These are phyloP conservation scores for Aspergillus haitiensis DNA, from an alignment of 495 filamentous ascomycete species.

Conservation along the genomic window DNA sequence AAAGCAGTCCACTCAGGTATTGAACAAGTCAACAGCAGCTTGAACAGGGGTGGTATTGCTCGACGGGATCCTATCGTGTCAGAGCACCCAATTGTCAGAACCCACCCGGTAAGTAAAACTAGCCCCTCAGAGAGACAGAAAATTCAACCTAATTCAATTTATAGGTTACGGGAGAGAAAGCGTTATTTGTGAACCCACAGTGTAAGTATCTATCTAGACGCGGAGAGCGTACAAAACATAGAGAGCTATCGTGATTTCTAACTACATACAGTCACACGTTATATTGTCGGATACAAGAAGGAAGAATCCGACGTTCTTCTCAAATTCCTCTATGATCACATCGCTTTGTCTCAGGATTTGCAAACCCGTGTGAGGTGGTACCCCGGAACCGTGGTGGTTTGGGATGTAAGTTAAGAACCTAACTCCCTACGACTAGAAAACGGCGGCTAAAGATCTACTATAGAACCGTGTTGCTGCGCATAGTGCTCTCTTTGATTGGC, in stretches of 20 bases:
- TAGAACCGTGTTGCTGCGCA: constrained; percentile 75
- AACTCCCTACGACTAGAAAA: background rate
- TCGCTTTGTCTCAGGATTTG: constrained; percentile 57
- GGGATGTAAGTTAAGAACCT: constrained; percentile 49
- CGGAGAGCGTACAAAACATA: background rate
- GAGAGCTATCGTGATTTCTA: constrained; percentile 1
- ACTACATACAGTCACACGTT: constrained; percentile 48
- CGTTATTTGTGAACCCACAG: constrained; percentile 80
- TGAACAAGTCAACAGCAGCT: constrained; percentile 53
- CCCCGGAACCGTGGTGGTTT: constrained; percentile 59
- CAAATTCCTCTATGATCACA: constrained; percentile 66
- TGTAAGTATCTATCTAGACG: constrained; percentile 53
- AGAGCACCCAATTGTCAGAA: constrained; percentile 62
- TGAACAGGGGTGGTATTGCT: constrained; percentile 51
- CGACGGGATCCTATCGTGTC: constrained; percentile 55
- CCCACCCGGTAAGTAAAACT: constrained; percentile 54
- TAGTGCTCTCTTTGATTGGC: constrained; percentile 79
- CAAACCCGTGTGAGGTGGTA: constrained; percentile 61
- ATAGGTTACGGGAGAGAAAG: constrained; percentile 65
- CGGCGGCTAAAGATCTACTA: constrained; percentile 11
- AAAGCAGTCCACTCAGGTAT: constrained; percentile 58
- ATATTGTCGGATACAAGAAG: constrained; percentile 65
- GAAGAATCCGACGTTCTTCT: constrained; percentile 67
- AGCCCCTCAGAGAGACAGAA: constrained; percentile 32
- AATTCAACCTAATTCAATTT: constrained; percentile 29